Evolutionary conservation across 768 basidiomycete genomes (phyloP), one percentile per base, ranked within the genome.

Genomic region (Lactarius tabidus): DNA sequence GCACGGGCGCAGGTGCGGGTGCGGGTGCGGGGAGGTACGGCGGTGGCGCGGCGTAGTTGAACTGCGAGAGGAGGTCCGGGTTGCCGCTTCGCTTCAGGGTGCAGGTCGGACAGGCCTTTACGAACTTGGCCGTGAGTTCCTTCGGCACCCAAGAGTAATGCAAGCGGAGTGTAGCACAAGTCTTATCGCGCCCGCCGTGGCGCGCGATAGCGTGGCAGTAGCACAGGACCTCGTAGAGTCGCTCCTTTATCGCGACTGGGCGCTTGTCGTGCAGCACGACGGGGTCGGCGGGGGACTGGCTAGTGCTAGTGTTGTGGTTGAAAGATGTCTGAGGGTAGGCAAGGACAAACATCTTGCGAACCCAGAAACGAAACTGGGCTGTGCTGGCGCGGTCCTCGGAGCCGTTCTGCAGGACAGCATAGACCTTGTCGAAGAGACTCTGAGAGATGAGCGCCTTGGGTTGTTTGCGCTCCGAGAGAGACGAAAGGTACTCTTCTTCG

Each of bases 111-210:
- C 92, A 93, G 29, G 81, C 81, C 74, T 85, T 86, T 75, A 93
- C 86, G 72, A 91, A 94, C 64, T 83, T 84, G 20, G 88, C 84
- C 54, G 92, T 84, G 48, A 94, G 85, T 71, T 90, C 88, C 75
- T 93, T 93, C 18, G 92, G 91, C 31, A 94, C 83, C 86, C 88
- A 93, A 10, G 89, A 87, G 74, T 91, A 94, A 70, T 84, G 82
- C 65, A 84, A 77, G 56, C 88, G 80, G 43, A 93, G 81, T 62
- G 85, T 78, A 2, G 81, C 79, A 63, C 83, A 84, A 0, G 92
- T 94, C 78, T 85, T 89, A 75, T 94, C 92, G 26, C 91, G 84
- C 31, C 91, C 91, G 17, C 85, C 89, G 71, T 93, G 91, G 12
- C 81, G 78, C 59, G 82, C 77, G 55, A 81, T 79, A 17, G 79